phyloP scores from a whole-genome alignment of 345 rosid species.

The Gossypioides kirkii region DNA sequence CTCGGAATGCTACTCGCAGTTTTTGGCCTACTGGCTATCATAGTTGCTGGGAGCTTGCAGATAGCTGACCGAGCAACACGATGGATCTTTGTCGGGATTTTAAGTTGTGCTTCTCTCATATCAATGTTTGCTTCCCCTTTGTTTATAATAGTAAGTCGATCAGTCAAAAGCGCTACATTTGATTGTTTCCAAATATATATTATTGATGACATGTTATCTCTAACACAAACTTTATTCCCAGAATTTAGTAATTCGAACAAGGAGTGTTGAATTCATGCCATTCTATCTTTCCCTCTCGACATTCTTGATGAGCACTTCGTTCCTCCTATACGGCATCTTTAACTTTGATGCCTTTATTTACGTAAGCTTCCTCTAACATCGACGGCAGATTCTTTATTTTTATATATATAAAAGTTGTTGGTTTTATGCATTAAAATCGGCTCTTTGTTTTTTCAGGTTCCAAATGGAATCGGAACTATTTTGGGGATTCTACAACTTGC shows the following conservation, averaged over 20 bases:
- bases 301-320: conserved; percentile 78
- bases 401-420: background rate
- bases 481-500: conserved; percentile 66
- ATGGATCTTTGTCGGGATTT: conserved; percentile 48
- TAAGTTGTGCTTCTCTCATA: conserved; percentile 67
- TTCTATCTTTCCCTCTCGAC: conserved; percentile 80
- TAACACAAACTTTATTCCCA: conserved; percentile 24
- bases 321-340: conserved; percentile 61
- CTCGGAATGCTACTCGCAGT: conserved; percentile 51
- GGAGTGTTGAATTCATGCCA: conserved; percentile 91
- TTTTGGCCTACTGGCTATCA: conserved; percentile 36
- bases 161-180: background rate
- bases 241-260: conserved; percentile 76
- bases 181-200: background rate
- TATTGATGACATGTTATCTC: background rate
- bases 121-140: conserved; percentile 93
- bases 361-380: conserved; percentile 39
- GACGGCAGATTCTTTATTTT: background rate
- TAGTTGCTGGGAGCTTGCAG: conserved; percentile 58
- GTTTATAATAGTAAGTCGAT: conserved; percentile 69
- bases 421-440: background rate
- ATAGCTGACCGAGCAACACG: conserved; percentile 34
- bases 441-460: conserved; percentile 46
- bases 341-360: conserved; percentile 58
- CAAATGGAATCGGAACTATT: conserved; percentile 76